Evolutionary conservation across 768 basidiomycete genomes (phyloP), one percentile per base, ranked within the genome.

Genomic region (Gymnopilus junonius): DNA sequence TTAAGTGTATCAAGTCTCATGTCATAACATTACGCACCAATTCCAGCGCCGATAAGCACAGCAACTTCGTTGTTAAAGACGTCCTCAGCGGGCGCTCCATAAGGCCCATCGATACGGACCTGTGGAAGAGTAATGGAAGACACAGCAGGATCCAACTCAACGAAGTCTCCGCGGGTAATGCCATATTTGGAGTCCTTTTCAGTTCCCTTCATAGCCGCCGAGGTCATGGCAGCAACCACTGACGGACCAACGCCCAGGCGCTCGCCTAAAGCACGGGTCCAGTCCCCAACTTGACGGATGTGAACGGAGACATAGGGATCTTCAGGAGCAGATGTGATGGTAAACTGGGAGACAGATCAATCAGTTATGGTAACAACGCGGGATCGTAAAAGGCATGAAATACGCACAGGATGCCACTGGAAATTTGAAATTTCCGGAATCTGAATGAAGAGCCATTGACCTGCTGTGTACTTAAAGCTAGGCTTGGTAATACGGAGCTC

Each of bases 401-500:
- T n/a, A 83, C 92, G 70, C 68, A 95, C 94, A n/a, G 96, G 95
- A 77, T 97, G 95, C 95, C 95, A 98, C 73, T 97, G 94, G 74
- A 84, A 88, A 20, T 70, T 75, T 43, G 94, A 95, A 11, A 97
- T 76, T 45, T 95, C 93, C 3, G 96, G 95, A 14, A 95, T 87
- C 70, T 94, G 91, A 66, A 95, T 78, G 80, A 94, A 96, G 27
- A 95, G 79, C 94, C 94, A 96, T 79, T 95, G 93, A 11, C 94
- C 94, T 32, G 93, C 85, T 53, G 89, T 90, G 77, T 97, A 96
- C 72, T 90, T 93, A 83, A 97, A 92, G 73, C 89, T 91, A 7
- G 93, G 92, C 78, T 97, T 97, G 73, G 90, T 76, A 71, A 97
- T 95, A 50, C 94, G 91, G 48, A 97, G 83, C 75, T 97, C 94